Percentiles rank a stretch among this genome's conserved stretches.
Evolutionary conservation across 2,329 filamentous ascomycete species (phyloP).

Genomic region (Colletotrichum gloeosporioides): DNA sequence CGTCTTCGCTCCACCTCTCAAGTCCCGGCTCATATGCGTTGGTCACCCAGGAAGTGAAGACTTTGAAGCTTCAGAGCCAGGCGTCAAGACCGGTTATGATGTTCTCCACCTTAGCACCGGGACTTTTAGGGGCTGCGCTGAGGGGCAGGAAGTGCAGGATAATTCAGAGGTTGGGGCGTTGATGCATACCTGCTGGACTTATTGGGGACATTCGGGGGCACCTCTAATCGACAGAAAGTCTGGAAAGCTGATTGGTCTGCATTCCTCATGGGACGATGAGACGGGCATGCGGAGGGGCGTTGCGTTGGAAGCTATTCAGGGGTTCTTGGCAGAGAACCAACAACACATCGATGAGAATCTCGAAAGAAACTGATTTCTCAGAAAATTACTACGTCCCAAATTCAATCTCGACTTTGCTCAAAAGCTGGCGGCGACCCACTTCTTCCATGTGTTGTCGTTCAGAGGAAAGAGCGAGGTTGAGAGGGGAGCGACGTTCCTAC

Average conservation of each 20-base stretch:
- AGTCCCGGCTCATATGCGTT: slow-evolving; percentile 33
- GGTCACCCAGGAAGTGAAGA: slow-evolving; percentile 44
- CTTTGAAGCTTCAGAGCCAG: slow-evolving; percentile 42
- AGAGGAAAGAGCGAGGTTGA: neutral
- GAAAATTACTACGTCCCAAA: neutral
- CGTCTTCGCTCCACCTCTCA: slow-evolving; percentile 18
- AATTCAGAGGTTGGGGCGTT: slow-evolving; percentile 57
- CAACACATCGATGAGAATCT: neutral
- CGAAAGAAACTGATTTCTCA: neutral
- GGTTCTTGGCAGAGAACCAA: slow-evolving; percentile 34
- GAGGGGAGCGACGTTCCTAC: neutral
- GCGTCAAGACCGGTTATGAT: slow-evolving; percentile 47
- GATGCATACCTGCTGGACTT: slow-evolving; percentile 61
- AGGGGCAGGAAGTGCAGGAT: slow-evolving; percentile 48
- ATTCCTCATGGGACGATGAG: slow-evolving; percentile 59
- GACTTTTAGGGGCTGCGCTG: slow-evolving; percentile 41
- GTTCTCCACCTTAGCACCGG: slow-evolving; percentile 52
- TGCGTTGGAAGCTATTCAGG: slow-evolving; percentile 45
- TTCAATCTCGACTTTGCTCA: neutral
- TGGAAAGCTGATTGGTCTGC: slow-evolving; percentile 51
- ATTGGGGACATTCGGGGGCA: slow-evolving; percentile 61
- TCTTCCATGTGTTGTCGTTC: neutral
- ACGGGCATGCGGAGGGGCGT: slow-evolving; percentile 57
- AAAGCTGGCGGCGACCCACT: neutral
- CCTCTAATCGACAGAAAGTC: slow-evolving; percentile 45